A percentile compares a stretch with the other conserved stretches of the same genome.
Conservation (phyloP, 257 asterid species). For the Salvia hispanica region DNA sequence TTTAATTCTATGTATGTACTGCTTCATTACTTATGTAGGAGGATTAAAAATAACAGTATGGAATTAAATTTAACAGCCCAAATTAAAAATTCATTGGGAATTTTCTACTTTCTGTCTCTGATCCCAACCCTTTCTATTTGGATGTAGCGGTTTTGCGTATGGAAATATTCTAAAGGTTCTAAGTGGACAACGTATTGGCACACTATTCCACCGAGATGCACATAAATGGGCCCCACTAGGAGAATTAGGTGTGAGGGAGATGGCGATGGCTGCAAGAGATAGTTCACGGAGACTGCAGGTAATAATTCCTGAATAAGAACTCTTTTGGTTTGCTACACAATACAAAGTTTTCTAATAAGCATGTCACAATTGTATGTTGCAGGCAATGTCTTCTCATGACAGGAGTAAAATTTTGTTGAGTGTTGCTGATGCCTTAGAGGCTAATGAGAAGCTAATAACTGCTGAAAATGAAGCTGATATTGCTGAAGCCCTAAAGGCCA, state of each 20-base stretch:
- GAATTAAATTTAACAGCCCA: not conserved
- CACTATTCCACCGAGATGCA: slow-evolving; percentile 77
- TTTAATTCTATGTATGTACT: not conserved
- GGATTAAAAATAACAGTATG: not conserved
- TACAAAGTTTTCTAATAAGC: not conserved
- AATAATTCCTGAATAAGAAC: slow-evolving; percentile 8
- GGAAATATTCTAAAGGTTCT: slow-evolving; percentile 57
- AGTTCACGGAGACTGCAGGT: slow-evolving; percentile 79
- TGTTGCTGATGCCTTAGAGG: slow-evolving; percentile 76
- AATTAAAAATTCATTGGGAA: not conserved
- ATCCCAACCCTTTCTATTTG: slow-evolving; percentile 24
- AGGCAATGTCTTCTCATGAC: slow-evolving; percentile 70
- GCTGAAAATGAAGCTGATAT: slow-evolving; percentile 79
- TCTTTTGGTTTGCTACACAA: slow-evolving; percentile 8
- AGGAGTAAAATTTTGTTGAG: slow-evolving; percentile 75
- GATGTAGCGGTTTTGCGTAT: slow-evolving; percentile 63
- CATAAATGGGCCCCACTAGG: slow-evolving; percentile 55
- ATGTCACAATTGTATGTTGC: slow-evolving; percentile 28
- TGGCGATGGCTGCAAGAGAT: slow-evolving; percentile 81
- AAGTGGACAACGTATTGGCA: slow-evolving; percentile 62
- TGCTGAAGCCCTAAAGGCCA: slow-evolving; percentile 58
- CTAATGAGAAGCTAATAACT: slow-evolving; percentile 57
- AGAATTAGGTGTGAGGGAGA: slow-evolving; percentile 60
- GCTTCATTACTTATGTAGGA: not conserved
- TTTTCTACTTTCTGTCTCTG: slow-evolving; percentile 17